Base-by-base conservation (phyloP, 169 alveolate genomes). In the Perkinsus marinus region DNA sequence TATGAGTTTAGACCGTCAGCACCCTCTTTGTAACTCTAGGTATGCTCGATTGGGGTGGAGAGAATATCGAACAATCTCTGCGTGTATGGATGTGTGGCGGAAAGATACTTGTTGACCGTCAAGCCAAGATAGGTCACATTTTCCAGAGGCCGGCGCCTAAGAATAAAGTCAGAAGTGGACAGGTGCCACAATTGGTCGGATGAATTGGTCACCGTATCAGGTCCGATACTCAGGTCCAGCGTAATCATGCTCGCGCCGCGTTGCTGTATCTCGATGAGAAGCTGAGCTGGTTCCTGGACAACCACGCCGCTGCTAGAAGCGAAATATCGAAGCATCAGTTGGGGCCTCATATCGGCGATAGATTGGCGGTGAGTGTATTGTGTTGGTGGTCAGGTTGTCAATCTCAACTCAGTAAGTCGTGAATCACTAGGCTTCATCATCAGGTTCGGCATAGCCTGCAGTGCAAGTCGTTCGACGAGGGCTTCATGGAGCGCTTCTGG, bases 11-110 rank as follows among this genome's bases (percentile, higher is more conserved):
- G n/a, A n/a, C n/a, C 7, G 30, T 69, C 7, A 39, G 39, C 5
- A 5, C 39, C 41, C 38, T 91, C 38, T 30, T 2, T 0, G n/a
- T n/a, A 41, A 3, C 36, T 19, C 22, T 57, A 57, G 95, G 95
- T 3, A 93, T 93, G 95, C 43, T 92, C 16, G 95, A 93, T 34
- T 93, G 95, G 95, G 95, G 95, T 19, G 95, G 95, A 2, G 95
- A 93, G 93, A 93, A 93, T 69, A 93, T 93, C 22, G 95, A 93
- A 39, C 95, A 93, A 39, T 93, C 95, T 0, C 91, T 94, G 37
- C 92, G 95, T 17, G 91, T 91, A 17, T 94, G 96, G 96, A 68
- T 94, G 30, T 94, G 96, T 89, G 96, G 96, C 0, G 95, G 95
- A n/a, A 95, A 93, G 68, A 94, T 94, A 38, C 57, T 69, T 26